These are phyloP conservation scores for Heteromeles arbutifolia DNA, from an alignment of 306 rosid genomes.

Conservation along the genomic window DNA sequence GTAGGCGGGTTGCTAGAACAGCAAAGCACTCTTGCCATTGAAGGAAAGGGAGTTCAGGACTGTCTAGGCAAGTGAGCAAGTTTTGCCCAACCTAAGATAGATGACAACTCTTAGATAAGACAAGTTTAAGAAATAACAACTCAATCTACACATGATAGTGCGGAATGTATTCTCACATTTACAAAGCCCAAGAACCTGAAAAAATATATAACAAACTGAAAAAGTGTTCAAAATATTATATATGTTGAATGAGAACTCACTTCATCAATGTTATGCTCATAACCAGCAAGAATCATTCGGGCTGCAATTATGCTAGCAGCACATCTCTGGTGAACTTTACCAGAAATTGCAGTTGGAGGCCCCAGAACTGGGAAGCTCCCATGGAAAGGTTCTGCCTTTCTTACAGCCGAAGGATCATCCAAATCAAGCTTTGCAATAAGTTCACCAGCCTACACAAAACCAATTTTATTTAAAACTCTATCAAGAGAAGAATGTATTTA, in stretches of 20 bases:
- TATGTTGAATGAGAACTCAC: constrained; percentile 39
- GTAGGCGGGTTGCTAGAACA: constrained; percentile 90
- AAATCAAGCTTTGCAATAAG: constrained; percentile 91
- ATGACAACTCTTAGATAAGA: constrained; percentile 20
- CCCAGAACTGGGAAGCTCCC: constrained; percentile 89
- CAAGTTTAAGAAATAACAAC: constrained; percentile 12
- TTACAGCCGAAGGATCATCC: constrained; percentile 94
- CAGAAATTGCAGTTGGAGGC: constrained; percentile 85
- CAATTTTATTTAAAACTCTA: neutral
- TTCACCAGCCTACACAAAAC: constrained; percentile 71
- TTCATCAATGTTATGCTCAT: constrained; percentile 85
- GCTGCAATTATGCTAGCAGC: constrained; percentile 85
- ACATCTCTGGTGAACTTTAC: constrained; percentile 93
- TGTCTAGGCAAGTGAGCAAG: constrained; percentile 90
- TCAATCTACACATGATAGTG: constrained; percentile 7
- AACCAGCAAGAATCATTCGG: constrained; percentile 92
- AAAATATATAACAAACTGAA: neutral
- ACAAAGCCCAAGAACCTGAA: neutral
- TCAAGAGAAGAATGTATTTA: constrained; percentile 5
- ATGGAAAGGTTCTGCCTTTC: constrained; percentile 84
- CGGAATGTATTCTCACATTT: neutral
- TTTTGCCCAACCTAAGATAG: constrained; percentile 76
- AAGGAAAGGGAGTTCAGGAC: constrained; percentile 92
- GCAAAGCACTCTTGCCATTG: constrained; percentile 99
- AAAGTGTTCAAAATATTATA: neutral